phyloP scores from a whole-genome alignment of 768 basidiomycete genomes.

The Macrolepiota fuliginosa region DNA sequence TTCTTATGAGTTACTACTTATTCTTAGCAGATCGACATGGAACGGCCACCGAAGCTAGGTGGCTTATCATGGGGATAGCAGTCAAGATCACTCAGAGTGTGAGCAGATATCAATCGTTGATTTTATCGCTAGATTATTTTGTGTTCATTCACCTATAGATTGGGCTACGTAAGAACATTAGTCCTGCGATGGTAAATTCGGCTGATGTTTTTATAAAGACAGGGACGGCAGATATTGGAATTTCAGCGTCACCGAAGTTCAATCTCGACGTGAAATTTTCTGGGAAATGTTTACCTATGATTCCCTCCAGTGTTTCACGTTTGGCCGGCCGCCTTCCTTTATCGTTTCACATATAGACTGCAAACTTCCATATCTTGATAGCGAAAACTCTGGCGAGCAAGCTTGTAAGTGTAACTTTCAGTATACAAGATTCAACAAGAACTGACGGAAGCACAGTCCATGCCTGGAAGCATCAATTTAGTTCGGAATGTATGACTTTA shows the following conservation, averaged over 20 bases:
- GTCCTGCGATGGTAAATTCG: background rate
- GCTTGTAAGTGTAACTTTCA: constrained; percentile 44
- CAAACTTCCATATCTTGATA: constrained; percentile 51
- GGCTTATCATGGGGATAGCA: constrained; percentile 67
- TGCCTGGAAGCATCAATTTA: constrained; percentile 68
- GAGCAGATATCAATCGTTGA: constrained; percentile 25
- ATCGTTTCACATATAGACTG: constrained; percentile 71
- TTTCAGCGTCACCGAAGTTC: constrained; percentile 53
- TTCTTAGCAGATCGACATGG: constrained; percentile 69
- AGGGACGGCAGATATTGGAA: constrained; percentile 67
- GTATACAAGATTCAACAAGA: background rate
- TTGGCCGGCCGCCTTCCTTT: too few relatives aligned
- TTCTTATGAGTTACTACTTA: constrained; percentile 67
- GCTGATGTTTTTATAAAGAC: constrained; percentile 35
- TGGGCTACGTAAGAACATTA: constrained; percentile 56
- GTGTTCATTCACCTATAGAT: constrained; percentile 27
- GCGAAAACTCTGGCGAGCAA: constrained; percentile 44
- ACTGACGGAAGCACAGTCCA: constrained; percentile 38
- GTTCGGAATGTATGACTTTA: constrained; percentile 64
- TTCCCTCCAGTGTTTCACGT: too few relatives aligned
- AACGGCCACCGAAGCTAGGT: constrained; percentile 58
- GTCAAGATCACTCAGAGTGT: constrained; percentile 73
- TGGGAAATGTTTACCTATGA: constrained; percentile 63
- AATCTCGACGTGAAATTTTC: constrained; percentile 61
- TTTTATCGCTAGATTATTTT: constrained; percentile 10